Percentiles rank a stretch among this genome's conserved stretches.
Evolutionary conservation across 2,329 filamentous ascomycete genomes (phyloP).

Genomic region (Aaosphaeria arxii): DNA sequence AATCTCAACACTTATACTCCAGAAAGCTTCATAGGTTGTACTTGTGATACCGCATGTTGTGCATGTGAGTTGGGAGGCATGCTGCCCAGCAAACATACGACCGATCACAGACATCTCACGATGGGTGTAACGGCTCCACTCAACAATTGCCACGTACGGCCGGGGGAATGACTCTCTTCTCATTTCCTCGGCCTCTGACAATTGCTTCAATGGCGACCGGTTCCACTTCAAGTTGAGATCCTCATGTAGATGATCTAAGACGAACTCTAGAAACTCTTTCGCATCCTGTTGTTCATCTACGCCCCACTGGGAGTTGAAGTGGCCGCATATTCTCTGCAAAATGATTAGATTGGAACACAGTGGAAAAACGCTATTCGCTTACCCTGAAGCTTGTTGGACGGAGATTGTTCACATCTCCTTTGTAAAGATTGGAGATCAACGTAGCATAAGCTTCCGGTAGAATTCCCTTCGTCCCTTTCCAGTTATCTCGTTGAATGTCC

Average conservation of each 20-base stretch:
- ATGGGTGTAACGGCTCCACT: constrained; percentile 70
- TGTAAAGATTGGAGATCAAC: constrained; percentile 60
- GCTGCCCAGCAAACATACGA: constrained; percentile 72
- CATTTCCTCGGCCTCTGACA: constrained; percentile 60
- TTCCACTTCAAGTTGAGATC: constrained; percentile 75
- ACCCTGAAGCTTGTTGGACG: constrained; percentile 48
- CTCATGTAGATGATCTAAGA: constrained; percentile 78
- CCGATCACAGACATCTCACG: constrained; percentile 74
- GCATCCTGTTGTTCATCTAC: constrained; percentile 82
- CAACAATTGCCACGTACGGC: constrained; percentile 65
- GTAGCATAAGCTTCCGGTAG: constrained; percentile 62
- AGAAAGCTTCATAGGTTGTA: constrained; percentile 68
- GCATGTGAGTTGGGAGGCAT: constrained; percentile 61
- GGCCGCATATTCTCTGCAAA: constrained; percentile 58
- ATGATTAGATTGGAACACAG: constrained; percentile 12
- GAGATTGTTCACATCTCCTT: constrained; percentile 50
- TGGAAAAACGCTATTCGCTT: constrained; percentile 6
- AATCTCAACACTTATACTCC: constrained; percentile 69
- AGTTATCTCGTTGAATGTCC: constrained; percentile 60
- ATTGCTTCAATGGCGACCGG: constrained; percentile 54
- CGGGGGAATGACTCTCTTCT: constrained; percentile 59
- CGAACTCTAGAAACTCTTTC: constrained; percentile 82
- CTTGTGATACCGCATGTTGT: constrained; percentile 60
- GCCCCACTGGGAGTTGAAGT: constrained; percentile 66
- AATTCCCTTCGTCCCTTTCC: constrained; percentile 63